Base-by-base conservation (phyloP, 2,329 filamentous ascomycete genomes). In the Fusarium sp. region DNA sequence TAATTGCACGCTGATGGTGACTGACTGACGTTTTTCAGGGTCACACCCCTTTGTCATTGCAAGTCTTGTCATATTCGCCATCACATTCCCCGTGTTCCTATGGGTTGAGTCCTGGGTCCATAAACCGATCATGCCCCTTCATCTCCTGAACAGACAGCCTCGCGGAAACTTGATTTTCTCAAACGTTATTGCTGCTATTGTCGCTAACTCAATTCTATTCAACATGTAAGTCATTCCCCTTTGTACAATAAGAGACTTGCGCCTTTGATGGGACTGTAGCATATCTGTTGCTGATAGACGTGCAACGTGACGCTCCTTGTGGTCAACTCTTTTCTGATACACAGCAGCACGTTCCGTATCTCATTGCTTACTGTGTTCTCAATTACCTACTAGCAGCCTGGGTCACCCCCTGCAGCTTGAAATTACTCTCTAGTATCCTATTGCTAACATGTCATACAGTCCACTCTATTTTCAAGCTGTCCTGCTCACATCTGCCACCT, bases 391-490 rank as follows among this genome's bases (percentile, higher is more conserved):
- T 54, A 10, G 50, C 50, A 30, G 33, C 33, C 33, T 39, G 26
- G 35, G 35, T 51, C 10, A 28, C 18, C 8, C 41, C 50, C 35
- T 41, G 14, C 11, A 28, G 24, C 50, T 39, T n/a, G 24, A n/a
- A 41, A 54, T 14, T 41, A 26, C 26, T 30, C 36, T 15, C 31
- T 33, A 7, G 31, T 31, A 24, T 22, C 26, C 30, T 15, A 38
- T 33, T 36, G 26, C 64, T 63, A 35, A 61, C 16, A 35, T 12
- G 3, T 5, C 15, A 36, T 42, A 47, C 18, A 90, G 90, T 11
- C 93, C 93, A 2, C 84, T 95, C 13, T 95, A 91, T 83, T 95
- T 93, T 82, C 92, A 94, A 79, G 91, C 91, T 41, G 92, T 94
- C 31, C 90, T 93, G 53, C 86, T 92, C 57, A 90, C 91, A 65